Evolutionary conservation across 176 grass and related monocot species (phyloP).

Genomic region (Triticum urartu): DNA sequence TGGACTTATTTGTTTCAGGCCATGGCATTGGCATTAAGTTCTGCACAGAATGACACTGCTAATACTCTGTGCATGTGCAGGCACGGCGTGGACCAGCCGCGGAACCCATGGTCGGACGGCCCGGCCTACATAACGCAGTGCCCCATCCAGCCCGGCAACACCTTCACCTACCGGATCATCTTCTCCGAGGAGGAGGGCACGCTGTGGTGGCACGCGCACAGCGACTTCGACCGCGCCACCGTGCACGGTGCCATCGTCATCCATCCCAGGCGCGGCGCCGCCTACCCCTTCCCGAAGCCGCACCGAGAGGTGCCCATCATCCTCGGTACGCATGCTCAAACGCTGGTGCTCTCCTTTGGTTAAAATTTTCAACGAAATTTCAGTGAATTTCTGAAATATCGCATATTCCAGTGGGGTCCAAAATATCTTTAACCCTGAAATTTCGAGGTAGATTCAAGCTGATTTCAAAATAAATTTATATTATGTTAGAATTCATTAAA

Average conservation of each 20-base stretch:
- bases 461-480: no score
- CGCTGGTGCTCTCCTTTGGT: no score
- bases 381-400: no score
- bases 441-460: no score
- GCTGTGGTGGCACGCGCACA: slow-evolving; percentile 63
- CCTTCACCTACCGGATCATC: slow-evolving; percentile 47
- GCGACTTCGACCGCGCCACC: slow-evolving; percentile 48
- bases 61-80: not conserved
- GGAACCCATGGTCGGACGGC: slow-evolving; percentile 26
- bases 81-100: slow-evolving; percentile 58
- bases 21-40: not conserved
- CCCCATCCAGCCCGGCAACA: slow-evolving; percentile 23
- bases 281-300: no score
- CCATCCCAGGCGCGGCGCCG: slow-evolving; percentile 20
- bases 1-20: not conserved
- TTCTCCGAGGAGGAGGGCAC: slow-evolving; percentile 60
- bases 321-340: no score
- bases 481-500: no score
- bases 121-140: not conserved
- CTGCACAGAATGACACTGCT: not conserved
- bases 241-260: slow-evolving; percentile 68
- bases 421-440: no score
- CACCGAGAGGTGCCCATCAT: no score
- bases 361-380: no score
- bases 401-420: no score